Percentiles rank a stretch among this genome's conserved stretches.
Evolutionary conservation across 176 grass and related monocot species (phyloP).

Genomic region (Poa annua): DNA sequence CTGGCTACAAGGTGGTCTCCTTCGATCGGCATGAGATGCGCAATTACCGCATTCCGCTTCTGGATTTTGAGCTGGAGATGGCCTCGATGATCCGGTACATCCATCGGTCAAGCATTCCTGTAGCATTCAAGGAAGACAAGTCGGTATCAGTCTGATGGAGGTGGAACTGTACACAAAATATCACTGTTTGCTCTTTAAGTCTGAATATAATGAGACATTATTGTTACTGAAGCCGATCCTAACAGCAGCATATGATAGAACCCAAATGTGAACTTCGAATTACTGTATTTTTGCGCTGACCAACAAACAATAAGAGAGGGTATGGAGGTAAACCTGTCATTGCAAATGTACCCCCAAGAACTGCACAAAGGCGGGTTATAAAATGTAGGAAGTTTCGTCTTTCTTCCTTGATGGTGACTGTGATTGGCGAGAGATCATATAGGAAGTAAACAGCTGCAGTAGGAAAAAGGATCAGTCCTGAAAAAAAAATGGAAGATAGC

Average conservation of each 20-base stretch:
- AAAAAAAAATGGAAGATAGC: slow-evolving; percentile 25
- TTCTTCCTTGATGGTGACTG: slow-evolving; percentile 96
- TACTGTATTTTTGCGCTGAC: too few species aligned
- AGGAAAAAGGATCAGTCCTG: slow-evolving; percentile 33
- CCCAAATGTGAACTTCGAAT: too few species aligned
- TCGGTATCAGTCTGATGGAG: background rate
- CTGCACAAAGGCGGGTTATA: slow-evolving; percentile 87
- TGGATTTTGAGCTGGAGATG: slow-evolving; percentile 66
- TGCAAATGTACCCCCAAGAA: slow-evolving; percentile 99
- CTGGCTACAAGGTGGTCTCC: slow-evolving; percentile 22
- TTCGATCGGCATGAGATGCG: background rate
- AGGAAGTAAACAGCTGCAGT: slow-evolving; percentile 90
- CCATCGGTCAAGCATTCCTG: slow-evolving; percentile 99
- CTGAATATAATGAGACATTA: background rate
- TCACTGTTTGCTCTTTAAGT: background rate
- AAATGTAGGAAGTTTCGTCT: slow-evolving; percentile 96
- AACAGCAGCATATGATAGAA: slow-evolving; percentile 4
- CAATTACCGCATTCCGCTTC: slow-evolving; percentile 64
- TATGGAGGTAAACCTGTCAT: slow-evolving; percentile 68
- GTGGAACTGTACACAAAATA: background rate
- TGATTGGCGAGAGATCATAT: slow-evolving; percentile 98
- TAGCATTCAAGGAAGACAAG: background rate
- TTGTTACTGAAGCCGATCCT: background rate
- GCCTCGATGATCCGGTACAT: slow-evolving; percentile 90
- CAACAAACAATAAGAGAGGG: too few species aligned